These are phyloP conservation scores for Chromosphaera perkinsii DNA, from an alignment of 208 protist species.

Conservation along the genomic window DNA sequence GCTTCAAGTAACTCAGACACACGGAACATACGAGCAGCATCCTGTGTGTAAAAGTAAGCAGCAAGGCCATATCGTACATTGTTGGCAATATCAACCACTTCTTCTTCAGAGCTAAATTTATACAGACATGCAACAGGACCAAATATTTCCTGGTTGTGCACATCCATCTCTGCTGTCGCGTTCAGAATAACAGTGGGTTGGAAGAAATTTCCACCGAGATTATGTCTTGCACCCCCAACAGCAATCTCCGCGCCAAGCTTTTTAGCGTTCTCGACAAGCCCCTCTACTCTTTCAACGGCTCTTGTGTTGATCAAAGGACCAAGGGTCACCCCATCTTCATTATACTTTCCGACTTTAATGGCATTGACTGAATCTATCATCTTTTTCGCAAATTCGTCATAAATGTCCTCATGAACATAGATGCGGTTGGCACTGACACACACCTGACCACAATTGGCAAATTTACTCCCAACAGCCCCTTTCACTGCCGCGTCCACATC, in stretches of 20 bases:
- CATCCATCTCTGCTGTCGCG: constrained; percentile 7
- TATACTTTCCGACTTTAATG: constrained; percentile 48
- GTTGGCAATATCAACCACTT: constrained; percentile 40
- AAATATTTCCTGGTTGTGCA: constrained; percentile 43
- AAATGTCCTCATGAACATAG: constrained; percentile 58
- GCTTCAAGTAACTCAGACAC: too few relatives aligned
- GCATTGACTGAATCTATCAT: constrained; percentile 53
- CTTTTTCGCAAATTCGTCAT: constrained; percentile 55
- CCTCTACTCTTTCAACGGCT: constrained; percentile 37
- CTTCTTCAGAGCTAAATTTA: constrained; percentile 34
- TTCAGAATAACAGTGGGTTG: constrained; percentile 34
- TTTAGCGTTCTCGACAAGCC: constrained; percentile 40
- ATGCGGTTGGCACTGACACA: constrained; percentile 63
- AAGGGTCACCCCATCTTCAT: constrained; percentile 20
- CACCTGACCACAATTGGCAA: constrained; percentile 61
- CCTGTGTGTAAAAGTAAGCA: constrained; percentile 42
- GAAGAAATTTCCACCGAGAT: constrained; percentile 28
- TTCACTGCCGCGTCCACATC: constrained; percentile 36
- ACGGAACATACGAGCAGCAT: constrained; percentile 37
- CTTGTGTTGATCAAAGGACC: constrained; percentile 47
- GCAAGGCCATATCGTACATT: constrained; percentile 36
- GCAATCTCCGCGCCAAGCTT: constrained; percentile 23
- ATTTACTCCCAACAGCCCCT: constrained; percentile 18
- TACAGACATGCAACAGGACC: constrained; percentile 40
- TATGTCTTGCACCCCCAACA: constrained; percentile 15